These are phyloP conservation scores for Ustilago xerochloae DNA, from an alignment of 1,284 basidiomycete species.

Conservation along the genomic window DNA sequence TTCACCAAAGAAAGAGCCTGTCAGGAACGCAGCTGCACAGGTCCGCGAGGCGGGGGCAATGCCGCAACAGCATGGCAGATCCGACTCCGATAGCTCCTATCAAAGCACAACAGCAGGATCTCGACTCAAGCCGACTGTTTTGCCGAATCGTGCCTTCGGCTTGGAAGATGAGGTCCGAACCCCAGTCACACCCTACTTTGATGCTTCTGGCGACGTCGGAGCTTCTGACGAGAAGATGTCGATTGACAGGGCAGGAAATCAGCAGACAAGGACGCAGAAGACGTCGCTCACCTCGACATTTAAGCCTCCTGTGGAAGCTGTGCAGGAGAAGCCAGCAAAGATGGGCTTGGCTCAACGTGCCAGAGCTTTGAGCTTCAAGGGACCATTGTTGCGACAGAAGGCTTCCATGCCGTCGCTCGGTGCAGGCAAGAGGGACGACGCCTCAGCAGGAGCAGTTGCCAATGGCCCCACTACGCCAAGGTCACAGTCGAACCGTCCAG, in stretches of 20 bases:
- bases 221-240: background rate
- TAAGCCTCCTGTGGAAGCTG: background rate
- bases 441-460: background rate
- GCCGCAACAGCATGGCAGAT: slow-evolving; percentile 28
- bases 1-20: slow-evolving; percentile 6
- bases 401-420: slow-evolving; percentile 39
- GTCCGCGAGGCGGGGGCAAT: slow-evolving; percentile 1
- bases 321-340: slow-evolving; percentile 24
- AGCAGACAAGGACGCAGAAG: background rate
- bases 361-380: slow-evolving; percentile 42
- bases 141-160: slow-evolving; percentile 10
- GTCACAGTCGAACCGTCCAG: slow-evolving; percentile 5
- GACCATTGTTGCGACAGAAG: slow-evolving; percentile 34
- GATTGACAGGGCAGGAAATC: background rate
- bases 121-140: slow-evolving; percentile 9
- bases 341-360: slow-evolving; percentile 42
- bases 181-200: slow-evolving; percentile 58
- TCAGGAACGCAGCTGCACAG: background rate
- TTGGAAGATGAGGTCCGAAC: slow-evolving; percentile 50
- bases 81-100: slow-evolving; percentile 53
- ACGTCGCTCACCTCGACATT: slow-evolving; percentile 6
- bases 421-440: slow-evolving; percentile 25
- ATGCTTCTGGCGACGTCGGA: slow-evolving; percentile 30
- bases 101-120: slow-evolving; percentile 15
- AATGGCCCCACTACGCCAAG: slow-evolving; percentile 6